Base-by-base conservation (phyloP, 2,329 filamentous ascomycete species). In the Sporothrix luriei region DNA sequence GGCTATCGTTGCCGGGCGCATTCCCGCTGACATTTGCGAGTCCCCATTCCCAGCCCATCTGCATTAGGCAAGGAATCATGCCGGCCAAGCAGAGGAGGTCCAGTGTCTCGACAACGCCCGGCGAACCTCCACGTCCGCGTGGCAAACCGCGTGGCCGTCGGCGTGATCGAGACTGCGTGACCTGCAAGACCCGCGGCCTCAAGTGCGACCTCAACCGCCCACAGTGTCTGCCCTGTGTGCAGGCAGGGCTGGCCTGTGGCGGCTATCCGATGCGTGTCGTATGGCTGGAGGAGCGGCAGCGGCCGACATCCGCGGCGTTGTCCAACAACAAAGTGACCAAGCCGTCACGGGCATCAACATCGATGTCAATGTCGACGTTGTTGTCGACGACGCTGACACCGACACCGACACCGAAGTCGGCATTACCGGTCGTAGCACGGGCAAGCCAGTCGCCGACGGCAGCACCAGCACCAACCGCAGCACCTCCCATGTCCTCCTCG, bases 241-340 rank as follows among this genome's bases (percentile, higher is more conserved):
- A 77, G 64, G 75, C 76, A 2, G 76, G 75, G 0, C 49, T 78
- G 10, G 21, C 68, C 1, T 78, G 78, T 54, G 76, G 75, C 48
- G 77, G 75, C 4, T 79, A 79, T 57, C 75, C 76, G 14, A 75
- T 76, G 70, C 71, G 77, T 16, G 74, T 78, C 19, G 74, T 78
- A 1, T 79, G 78, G 77, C 71, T 75, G 43, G 70, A 38, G 55
- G 71, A 72, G 4, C 61, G 69, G 1, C 51, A 51, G 2, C 61
- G 49, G 29, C 49, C 38, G 16, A 46, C 57, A 10, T 43, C 57
- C 14, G 14, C 57, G 6, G 38, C 57, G 6, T 9, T 13, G 13
- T 19, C 38, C 13, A 43, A 38, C 13, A 43, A 38, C 54, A 57
- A 40, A 11, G 62, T 52, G 48, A 33, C 62, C 48, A 66, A 66